These are phyloP conservation scores for Naematelia encephala DNA, from an alignment of 768 basidiomycete genomes.

Conservation along the genomic window DNA sequence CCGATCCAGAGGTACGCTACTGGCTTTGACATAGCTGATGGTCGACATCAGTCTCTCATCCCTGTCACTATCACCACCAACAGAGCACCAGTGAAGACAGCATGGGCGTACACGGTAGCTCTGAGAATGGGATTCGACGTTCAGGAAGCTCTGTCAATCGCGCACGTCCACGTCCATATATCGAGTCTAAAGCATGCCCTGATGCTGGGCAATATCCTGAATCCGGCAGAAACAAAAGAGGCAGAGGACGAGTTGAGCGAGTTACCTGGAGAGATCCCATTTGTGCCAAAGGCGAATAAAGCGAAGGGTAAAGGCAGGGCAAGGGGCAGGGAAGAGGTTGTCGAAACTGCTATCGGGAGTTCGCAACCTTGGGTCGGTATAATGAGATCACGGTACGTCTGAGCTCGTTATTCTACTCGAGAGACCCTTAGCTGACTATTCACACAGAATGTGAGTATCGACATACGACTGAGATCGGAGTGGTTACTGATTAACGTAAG, in stretches of 20 bases:
- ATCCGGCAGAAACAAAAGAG: slow-evolving; percentile 59
- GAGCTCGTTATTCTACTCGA: background rate
- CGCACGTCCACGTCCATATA: slow-evolving; percentile 89
- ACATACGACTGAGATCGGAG: background rate
- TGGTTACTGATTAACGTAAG: slow-evolving; percentile 51
- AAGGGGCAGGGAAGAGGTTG: slow-evolving; percentile 15
- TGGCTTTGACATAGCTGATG: background rate
- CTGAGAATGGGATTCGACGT: slow-evolving; percentile 80
- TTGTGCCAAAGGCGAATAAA: background rate
- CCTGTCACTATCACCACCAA: slow-evolving; percentile 69
- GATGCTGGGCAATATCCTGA: slow-evolving; percentile 71
- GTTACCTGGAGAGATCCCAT: slow-evolving; percentile 22
- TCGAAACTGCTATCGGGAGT: slow-evolving; percentile 24
- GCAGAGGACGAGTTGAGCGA: slow-evolving; percentile 55
- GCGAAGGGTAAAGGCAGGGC: slow-evolving; percentile 16
- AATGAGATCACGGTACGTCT: slow-evolving; percentile 56
- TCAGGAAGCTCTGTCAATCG: slow-evolving; percentile 88
- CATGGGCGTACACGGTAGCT: slow-evolving; percentile 84
- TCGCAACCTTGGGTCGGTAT: slow-evolving; percentile 59
- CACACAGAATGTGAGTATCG: slow-evolving; percentile 54
- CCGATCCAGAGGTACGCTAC: slow-evolving; percentile 39
- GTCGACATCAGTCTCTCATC: slow-evolving; percentile 57
- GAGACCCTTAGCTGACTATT: background rate
- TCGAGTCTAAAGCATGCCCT: slow-evolving; percentile 83
- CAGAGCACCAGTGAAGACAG: slow-evolving; percentile 90